Percentiles rank a stretch among this genome's conserved stretches.
Conservation (phyloP, 768 basidiomycete species). For the Phanerodontia chrysosporium region DNA sequence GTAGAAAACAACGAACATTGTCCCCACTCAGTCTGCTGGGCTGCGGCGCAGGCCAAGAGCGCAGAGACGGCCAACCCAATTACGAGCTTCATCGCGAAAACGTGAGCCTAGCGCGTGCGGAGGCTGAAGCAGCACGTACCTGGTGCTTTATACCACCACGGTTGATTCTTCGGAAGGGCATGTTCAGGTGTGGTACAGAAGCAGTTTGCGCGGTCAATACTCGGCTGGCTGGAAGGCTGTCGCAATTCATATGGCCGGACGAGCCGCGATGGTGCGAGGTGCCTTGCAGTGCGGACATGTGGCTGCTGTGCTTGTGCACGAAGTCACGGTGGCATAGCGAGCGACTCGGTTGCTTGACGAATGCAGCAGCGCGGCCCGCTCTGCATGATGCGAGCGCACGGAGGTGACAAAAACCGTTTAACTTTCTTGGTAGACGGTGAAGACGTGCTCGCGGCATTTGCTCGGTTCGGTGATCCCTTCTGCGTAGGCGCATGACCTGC, state of each 20-base stretch:
- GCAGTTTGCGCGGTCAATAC: background rate
- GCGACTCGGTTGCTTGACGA: background rate
- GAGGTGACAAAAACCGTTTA: background rate
- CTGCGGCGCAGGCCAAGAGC: background rate
- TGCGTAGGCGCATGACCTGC: background rate
- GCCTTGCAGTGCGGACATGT: background rate
- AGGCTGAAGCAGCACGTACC: background rate
- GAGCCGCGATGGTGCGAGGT: background rate
- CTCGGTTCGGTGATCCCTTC: no score
- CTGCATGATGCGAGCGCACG: background rate
- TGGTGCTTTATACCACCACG: background rate
- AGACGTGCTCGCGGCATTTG: background rate
- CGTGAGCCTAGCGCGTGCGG: background rate
- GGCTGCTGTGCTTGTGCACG: background rate
- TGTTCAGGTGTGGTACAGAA: background rate
- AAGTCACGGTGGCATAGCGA: background rate
- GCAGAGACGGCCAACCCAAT: background rate
- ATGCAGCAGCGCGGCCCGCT: background rate
- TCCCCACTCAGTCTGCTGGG: slow-evolving; percentile 5
- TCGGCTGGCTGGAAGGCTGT: background rate
- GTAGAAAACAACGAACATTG: slow-evolving; percentile 7
- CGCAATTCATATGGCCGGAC: background rate
- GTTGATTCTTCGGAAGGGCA: background rate
- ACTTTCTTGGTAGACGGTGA: background rate
- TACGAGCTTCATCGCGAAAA: background rate